Evolutionary conservation across 106 monocot genomes (phyloP), one percentile per base, ranked within the genome.

Genomic region (Amphibolis antarctica): DNA sequence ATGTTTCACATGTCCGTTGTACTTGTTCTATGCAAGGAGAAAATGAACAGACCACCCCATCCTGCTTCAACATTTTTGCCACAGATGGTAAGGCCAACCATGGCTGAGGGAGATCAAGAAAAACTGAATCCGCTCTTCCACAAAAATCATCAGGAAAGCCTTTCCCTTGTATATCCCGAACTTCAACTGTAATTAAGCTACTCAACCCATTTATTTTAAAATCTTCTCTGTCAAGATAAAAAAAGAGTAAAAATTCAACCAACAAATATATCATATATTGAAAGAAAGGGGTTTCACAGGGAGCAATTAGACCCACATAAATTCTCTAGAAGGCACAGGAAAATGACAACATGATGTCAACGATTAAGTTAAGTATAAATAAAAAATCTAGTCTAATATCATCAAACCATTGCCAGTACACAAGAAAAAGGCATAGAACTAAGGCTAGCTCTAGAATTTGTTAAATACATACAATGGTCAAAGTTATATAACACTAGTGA

Each of bases 1-100:
- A 62, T 69, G 77, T 68, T 59, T 91, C 86, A 68, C 98, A 98
- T 0, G 91, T 77, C 12, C 78, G 86, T 60, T 98, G 98, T 60
- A 98, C 98, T 81, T 98, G 98, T 65, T 98, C 98, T 28, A 98
- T 91, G 75, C 98, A 98, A 17, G 98, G 98, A 59, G 98, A 98
- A 45, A 98, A 98, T 11, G 98, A 98, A 77, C 98, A 98, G 21
- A 98, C n/a, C 47, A 85, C 79, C 3, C 87, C 85, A 71, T 91
- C 91, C 47, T 82, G 82, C 66, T 91, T 98, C 73, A 98, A 55
- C 82, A 82, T 87, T 55, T 36, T 78, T 45, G 71, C 71, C 26
- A 65, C 85, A 30, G 98, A 98, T 27, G 98, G 85, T 66, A 91
- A 59, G 14, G 87, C 98, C 14, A 87, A 61, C 98, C 98, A 98